Conservation (phyloP, 129 eudicot species). For the Pittosporum tobira region DNA sequence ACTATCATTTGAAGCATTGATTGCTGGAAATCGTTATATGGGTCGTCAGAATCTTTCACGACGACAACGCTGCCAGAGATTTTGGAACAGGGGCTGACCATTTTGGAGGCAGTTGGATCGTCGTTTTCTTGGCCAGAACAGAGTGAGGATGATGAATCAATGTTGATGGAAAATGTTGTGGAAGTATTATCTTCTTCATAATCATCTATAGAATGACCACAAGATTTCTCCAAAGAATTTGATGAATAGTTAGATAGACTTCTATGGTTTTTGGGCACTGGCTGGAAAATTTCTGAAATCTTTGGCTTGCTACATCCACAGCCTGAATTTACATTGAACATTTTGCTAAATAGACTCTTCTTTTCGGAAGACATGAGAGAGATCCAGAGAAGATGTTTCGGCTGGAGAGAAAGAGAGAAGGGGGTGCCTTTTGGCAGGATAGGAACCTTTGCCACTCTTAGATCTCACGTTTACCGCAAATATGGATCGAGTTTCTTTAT, state of each 20-base stretch:
- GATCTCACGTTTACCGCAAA: too few relatives aligned
- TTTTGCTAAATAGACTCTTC: constrained; percentile 4
- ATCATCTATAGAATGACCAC: neutral
- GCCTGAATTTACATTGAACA: constrained; percentile 5
- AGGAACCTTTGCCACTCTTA: too few relatives aligned
- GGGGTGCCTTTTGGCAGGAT: too few relatives aligned
- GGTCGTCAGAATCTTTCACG: constrained; percentile 37
- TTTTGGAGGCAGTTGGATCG: neutral
- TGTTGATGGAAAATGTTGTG: constrained; percentile 16
- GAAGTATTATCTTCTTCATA: constrained; percentile 6
- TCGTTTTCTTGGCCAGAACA: neutral
- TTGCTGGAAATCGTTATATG: constrained; percentile 32
- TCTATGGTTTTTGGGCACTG: constrained; percentile 1
- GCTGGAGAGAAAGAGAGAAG: neutral
- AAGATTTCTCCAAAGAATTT: constrained; percentile 10
- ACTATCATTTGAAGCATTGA: constrained; percentile 43
- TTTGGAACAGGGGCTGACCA: constrained; percentile 10
- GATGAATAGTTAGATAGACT: constrained; percentile 4
- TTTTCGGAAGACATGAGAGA: constrained; percentile 21
- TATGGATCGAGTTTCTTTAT: too few relatives aligned
- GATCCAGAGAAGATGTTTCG: neutral
- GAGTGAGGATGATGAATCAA: neutral
- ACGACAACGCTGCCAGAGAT: constrained; percentile 26
- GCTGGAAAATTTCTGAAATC: constrained; percentile 9
- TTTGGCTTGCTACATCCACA: constrained; percentile 22